phyloP scores from a whole-genome alignment of 257 asterid species.

The Jaltomata sinuosa region DNA sequence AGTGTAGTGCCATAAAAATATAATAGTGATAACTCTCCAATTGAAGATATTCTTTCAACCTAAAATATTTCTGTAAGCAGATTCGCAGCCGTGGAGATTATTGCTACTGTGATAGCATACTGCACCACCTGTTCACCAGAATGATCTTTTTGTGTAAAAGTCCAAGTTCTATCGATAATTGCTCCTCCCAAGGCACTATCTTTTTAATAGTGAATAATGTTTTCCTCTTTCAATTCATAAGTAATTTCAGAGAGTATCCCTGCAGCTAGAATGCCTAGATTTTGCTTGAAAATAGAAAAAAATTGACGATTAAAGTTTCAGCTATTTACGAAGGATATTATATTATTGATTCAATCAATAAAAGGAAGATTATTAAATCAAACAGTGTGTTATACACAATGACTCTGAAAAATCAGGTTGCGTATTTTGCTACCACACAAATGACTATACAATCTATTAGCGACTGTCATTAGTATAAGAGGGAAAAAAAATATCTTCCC shows the following conservation, averaged over 20 bases:
- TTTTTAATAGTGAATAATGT: conserved; percentile 68
- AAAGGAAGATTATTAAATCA: no score
- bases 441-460: no score
- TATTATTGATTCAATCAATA: no score
- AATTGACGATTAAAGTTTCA: no score
- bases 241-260: conserved; percentile 69
- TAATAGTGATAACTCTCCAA: background rate
- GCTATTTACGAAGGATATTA: no score
- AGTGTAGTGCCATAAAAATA: background rate
- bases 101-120: conserved; percentile 83
- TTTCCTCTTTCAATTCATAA: conserved; percentile 74
- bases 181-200: conserved; percentile 81
- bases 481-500: background rate
- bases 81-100: conserved; percentile 73
- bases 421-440: no score
- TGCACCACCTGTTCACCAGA: conserved; percentile 70
- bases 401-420: no score
- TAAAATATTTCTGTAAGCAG: conserved; percentile 66
- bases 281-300: no score
- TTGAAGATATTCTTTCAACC: background rate
- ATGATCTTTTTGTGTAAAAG: conserved; percentile 43
- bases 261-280: conserved; percentile 35
- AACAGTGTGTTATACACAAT: no score
- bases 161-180: conserved; percentile 66
- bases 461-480: background rate